phyloP scores from a whole-genome alignment of 2,329 filamentous ascomycete genomes.

The Epichloe sp. region DNA sequence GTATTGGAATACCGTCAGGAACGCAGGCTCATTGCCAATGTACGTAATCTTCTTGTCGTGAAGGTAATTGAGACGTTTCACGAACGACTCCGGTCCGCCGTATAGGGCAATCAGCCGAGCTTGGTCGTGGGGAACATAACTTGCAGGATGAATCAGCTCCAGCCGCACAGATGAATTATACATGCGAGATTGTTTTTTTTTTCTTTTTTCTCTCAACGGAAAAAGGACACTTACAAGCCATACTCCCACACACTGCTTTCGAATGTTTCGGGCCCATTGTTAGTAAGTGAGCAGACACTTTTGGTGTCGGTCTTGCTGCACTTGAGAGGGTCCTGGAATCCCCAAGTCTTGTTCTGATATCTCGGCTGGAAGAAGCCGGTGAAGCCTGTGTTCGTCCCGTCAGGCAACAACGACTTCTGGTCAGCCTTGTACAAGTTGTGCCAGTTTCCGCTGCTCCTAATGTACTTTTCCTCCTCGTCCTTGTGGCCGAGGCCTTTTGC shows the following conservation, averaged over 20 bases:
- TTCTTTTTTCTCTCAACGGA: too few relatives aligned
- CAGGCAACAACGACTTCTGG: constrained; percentile 38
- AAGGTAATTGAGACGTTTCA: constrained; percentile 47
- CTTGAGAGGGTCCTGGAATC: constrained; percentile 51
- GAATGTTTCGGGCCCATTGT: constrained; percentile 54
- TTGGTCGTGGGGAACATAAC: constrained; percentile 41
- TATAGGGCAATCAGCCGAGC: constrained; percentile 42
- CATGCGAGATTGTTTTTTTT: too few relatives aligned
- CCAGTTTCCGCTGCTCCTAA: constrained; percentile 50
- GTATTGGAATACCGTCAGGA: constrained; percentile 53
- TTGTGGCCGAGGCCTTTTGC: constrained; percentile 42
- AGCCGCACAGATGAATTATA: too few relatives aligned
- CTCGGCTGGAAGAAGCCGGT: constrained; percentile 58
- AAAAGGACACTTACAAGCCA: constrained; percentile 38
- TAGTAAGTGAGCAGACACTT: constrained; percentile 46
- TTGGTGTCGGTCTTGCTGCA: constrained; percentile 42
- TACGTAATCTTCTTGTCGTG: constrained; percentile 53
- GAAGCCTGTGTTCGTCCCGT: constrained; percentile 50
- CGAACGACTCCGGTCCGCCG: constrained; percentile 45
- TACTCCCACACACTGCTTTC: constrained; percentile 64
- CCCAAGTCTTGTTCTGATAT: constrained; percentile 55
- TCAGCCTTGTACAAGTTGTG: constrained; percentile 49
- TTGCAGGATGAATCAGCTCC: constrained; percentile 6
- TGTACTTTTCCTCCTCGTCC: constrained; percentile 46
- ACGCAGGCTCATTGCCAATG: constrained; percentile 49